Evolutionary conservation across 140 eudicot genomes (phyloP), one percentile per base, ranked within the genome.

Genomic region (Oenanthe javanica): DNA sequence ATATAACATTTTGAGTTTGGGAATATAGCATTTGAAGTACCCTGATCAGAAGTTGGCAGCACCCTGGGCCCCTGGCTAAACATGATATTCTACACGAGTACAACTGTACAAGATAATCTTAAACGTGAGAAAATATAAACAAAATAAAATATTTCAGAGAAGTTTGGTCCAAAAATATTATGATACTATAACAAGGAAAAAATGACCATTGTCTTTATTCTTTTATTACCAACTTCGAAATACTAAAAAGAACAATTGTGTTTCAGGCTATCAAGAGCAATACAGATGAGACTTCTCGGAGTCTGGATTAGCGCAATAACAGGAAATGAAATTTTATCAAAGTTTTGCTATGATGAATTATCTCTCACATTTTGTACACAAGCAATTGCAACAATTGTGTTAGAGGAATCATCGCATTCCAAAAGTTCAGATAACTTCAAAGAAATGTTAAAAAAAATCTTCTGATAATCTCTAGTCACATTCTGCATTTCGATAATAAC

Each of bases 401-500:
- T 7, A 42, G 1, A 40, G 27, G 49, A 72, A 72, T 72, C 50
- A 6, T 42, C 52, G 43, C 10, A 72, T 40, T 38, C 25, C 51
- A 43, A 72, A 72, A 21, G 38, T 9, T 19, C 3, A 5, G 77
- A 46, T 73, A 46, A 73, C 16, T 73, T 76, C 47, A 49, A 15
- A 49, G 66, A 54, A 47, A 48, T 13, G 63, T 76, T 27, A 40
- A 40, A 40, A 40, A 12, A 18, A 59, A 36, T 16, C 81, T 19
- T 31, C 3, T 61, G 15, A 77, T 54, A 27, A 55, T 54, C 47
- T 77, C 55, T 42, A 36, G 59, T 54, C 55, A 40, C 3, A 43
- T 78, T 78, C 81, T 23, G 52, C 81, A 40, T 18, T 78, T 78
- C 81, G 54, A 59, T 78, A 43, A 21, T 55, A 78, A 59, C 81